Evolutionary conservation across 139 green algal genomes (phyloP), one percentile per base, ranked within the genome.

Genomic region (Chlamydomonas incerta): DNA sequence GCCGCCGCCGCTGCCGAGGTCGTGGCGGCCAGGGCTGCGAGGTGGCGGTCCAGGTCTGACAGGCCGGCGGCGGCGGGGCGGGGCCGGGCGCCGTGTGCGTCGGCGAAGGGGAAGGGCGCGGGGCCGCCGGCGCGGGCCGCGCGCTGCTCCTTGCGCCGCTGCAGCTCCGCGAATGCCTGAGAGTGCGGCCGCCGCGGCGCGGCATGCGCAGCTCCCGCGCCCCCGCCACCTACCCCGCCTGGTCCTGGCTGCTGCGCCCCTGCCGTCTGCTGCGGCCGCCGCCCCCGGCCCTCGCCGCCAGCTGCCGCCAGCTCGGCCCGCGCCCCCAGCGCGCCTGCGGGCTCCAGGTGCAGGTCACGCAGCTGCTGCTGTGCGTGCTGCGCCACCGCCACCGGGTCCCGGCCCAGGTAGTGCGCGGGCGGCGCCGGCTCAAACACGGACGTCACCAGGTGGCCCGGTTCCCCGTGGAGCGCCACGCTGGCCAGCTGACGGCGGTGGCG

Each of bases 361-460:
- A 72, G 35, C 62, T 62, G 37, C 9, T 83, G 75, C 34, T n/a
- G 37, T 28, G 14, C 74, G 33, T 20, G 8, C 41, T 73, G 33
- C 20, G 18, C 33, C 33, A 21, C 33, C 10, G 60, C 41, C 20
- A 83, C 17, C 0, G 77, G 63, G 77, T 74, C 77, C 18, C 62
- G 37, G 46, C 58, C 10, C 1, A 29, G 77, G 41, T 74, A 83
- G 29, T 55, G 35, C 26, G 63, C 28, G 14, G 37, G 28, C 8
- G 63, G 63, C 26, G 50, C n/a, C 14, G 41, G 31, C 63, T 83
- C 77, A n/a, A 83, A 83, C 28, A 83, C 65, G 63, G 63, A 74
- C 23, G 20, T 31, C 9, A 74, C 77, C 63, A 74, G 29, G 65
- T 74, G 77, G 2, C 77, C 77, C 20, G 77, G 77, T 41, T 74